Evolutionary conservation across 352 stramenopile species (phyloP), one percentile per base, ranked within the genome.

Genomic region (Saprolegnia diclina): DNA sequence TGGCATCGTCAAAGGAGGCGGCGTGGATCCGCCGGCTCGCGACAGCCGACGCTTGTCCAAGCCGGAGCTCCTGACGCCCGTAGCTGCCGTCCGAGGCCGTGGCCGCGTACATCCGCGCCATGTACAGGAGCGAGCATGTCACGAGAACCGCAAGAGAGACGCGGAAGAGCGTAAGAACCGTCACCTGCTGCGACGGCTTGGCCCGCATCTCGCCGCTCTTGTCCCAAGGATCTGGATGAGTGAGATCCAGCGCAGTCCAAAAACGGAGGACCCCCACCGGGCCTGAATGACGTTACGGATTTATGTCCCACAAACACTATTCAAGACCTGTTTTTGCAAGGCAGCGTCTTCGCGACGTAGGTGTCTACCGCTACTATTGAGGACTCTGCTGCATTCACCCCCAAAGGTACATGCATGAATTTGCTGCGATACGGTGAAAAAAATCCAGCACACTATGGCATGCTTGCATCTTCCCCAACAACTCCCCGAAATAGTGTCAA

Each of bases 1-100:
- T 40, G 19, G 57, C 57, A 10, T 40, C 57, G 40, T 54, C 57
- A 32, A 55, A 66, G 24, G 48, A 40, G n/a, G 57, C 42, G 42
- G 42, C 42, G 11, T 48, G 42, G 42, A 48, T 10, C 10, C 42
- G 42, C 18, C 7, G 11, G 42, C 42, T 48, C 13, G 42, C 42
- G 18, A 48, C 1, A 14, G 11, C 3, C 42, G 42, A 10, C 13
- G 42, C 42, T n/a, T 48, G 11, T 14, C 42, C 13, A 3, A 48
- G 42, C 18, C 42, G 42, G 3, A 48, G 13, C 10, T 48, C 42
- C 42, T 35, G 29, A 35, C 29, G 29, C 42, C 42, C 13, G 11
- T 1, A 7, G 11, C 42, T 7, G 42, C 3, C 42, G 18, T 48
- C 13, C 42, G 42, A 48, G 18, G 29, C 5, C 29, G 29, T 35